phyloP scores from a whole-genome alignment of 371 early-diverging fungal species.

The Lichtheimia ornata region DNA sequence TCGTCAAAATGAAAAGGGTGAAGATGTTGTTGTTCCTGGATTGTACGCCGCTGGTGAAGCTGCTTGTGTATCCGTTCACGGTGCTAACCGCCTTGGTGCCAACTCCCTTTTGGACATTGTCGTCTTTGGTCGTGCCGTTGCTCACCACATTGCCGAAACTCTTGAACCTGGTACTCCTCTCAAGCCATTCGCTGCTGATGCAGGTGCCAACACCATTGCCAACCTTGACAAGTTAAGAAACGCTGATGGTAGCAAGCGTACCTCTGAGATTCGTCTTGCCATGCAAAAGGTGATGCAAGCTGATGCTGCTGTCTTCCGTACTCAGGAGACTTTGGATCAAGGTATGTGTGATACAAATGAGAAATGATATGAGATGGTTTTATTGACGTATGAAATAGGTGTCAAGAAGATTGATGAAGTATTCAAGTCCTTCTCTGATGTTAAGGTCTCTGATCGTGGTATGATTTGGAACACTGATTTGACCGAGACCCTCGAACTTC shows the following conservation, averaged over 20 bases:
- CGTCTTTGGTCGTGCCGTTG: conserved; percentile 96
- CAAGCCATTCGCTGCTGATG: conserved; percentile 79
- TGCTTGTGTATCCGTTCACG: conserved; percentile 94
- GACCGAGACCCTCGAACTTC: conserved; percentile 94
- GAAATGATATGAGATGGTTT: background rate
- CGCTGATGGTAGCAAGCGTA: conserved; percentile 76
- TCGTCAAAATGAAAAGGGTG: conserved; percentile 69
- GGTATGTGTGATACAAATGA: conserved; percentile 35
- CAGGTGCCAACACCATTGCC: conserved; percentile 86
- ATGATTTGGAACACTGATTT: conserved; percentile 99
- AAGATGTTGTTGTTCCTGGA: conserved; percentile 87
- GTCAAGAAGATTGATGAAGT: conserved; percentile 81
- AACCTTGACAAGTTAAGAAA: conserved; percentile 93
- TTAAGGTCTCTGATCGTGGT: conserved; percentile 89
- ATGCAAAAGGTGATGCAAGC: conserved; percentile 99
- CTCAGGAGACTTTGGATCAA: conserved; percentile 87
- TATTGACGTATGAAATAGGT: conserved; percentile 6
- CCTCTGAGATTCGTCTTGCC: conserved; percentile 87
- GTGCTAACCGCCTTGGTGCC: conserved; percentile 97
- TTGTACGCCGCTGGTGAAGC: conserved; percentile 96
- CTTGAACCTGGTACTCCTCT: conserved; percentile 87
- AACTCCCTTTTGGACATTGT: conserved; percentile 96
- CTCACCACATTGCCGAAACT: conserved; percentile 91
- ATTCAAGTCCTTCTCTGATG: conserved; percentile 76
- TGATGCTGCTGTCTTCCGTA: conserved; percentile 97